Evolutionary conservation across 768 basidiomycete genomes (phyloP).

Genomic region (Boletellus ananas): DNA sequence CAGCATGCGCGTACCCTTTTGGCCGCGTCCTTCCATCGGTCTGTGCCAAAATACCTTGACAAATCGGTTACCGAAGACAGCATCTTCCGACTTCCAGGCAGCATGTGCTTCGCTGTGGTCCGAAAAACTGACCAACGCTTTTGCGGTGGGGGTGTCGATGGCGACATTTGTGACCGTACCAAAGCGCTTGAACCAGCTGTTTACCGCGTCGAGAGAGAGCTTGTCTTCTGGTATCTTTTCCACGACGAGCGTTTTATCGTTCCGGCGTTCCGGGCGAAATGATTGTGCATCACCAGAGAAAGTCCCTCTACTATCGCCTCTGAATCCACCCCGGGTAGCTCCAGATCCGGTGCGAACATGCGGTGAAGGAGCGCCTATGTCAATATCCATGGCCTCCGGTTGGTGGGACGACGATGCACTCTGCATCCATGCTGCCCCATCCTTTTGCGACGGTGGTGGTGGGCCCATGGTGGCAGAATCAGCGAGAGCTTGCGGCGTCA

Average conservation of each 20-base stretch:
- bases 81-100: conserved; percentile 91
- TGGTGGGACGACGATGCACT: conserved; percentile 8
- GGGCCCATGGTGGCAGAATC: conserved; percentile 27
- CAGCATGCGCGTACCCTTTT: conserved; percentile 68
- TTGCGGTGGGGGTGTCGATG: conserved; percentile 66
- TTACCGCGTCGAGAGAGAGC: conserved; percentile 72
- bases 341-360: conserved; percentile 27
- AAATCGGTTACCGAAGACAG: conserved; percentile 92
- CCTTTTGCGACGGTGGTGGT: conserved; percentile 16
- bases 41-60: conserved; percentile 96
- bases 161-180: conserved; percentile 92
- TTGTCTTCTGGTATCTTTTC: conserved; percentile 91
- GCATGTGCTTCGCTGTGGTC: conserved; percentile 79
- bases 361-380: conserved; percentile 30
- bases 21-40: conserved; percentile 88
- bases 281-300: conserved; percentile 63
- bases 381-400: conserved; percentile 27
- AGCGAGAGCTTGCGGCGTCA: conserved; percentile 55
- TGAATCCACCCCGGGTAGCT: conserved; percentile 42
- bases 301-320: conserved; percentile 50
- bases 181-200: conserved; percentile 88
- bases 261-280: conserved; percentile 63
- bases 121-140: conserved; percentile 86
- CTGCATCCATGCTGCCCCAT: conserved; percentile 22
- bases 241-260: conserved; percentile 82